Conservation (phyloP, 768 basidiomycete genomes). For the Chalciporus sphaerocephalus region DNA sequence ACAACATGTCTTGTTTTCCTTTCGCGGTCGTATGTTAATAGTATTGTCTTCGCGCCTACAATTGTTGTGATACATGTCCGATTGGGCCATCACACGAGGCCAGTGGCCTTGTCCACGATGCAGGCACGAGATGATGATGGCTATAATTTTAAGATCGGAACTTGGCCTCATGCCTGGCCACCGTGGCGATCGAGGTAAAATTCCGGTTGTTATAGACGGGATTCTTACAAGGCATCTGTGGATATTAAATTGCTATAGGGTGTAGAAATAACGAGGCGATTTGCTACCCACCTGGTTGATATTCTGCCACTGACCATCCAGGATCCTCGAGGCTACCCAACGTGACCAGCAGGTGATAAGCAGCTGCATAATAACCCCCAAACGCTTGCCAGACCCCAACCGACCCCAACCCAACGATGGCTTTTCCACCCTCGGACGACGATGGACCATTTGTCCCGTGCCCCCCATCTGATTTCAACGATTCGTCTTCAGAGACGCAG, state of each 20-base stretch:
- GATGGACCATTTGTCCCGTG: constrained; percentile 31
- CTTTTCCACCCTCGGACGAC: constrained; percentile 24
- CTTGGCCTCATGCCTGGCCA: constrained; percentile 25
- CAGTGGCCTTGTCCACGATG: constrained; percentile 17
- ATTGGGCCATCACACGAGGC: constrained; percentile 19
- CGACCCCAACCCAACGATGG: constrained; percentile 10
- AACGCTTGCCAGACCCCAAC: constrained; percentile 9
- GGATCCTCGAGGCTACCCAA: constrained; percentile 10
- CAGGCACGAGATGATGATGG: constrained; percentile 17
- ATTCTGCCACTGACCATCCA: constrained; percentile 4
- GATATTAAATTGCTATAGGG: constrained; percentile 15
- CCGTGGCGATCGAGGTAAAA: too few species aligned
- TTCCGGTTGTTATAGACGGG: not conserved
- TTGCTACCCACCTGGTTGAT: not conserved
- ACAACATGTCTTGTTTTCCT: constrained; percentile 16
- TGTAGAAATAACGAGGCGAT: constrained; percentile 1
- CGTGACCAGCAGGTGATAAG: constrained; percentile 6
- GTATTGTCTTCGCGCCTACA: constrained; percentile 4
- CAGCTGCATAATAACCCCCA: too few species aligned
- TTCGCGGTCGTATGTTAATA: constrained; percentile 14
- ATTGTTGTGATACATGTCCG: not conserved
- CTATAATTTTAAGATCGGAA: constrained; percentile 13
- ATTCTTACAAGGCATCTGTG: not conserved
- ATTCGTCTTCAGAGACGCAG: constrained; percentile 28
- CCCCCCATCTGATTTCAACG: constrained; percentile 24